Percentiles rank a stretch among this genome's conserved stretches.
phyloP scores from a whole-genome alignment of 2,329 filamentous ascomycete genomes.

The Neonectria neomacrospora region DNA sequence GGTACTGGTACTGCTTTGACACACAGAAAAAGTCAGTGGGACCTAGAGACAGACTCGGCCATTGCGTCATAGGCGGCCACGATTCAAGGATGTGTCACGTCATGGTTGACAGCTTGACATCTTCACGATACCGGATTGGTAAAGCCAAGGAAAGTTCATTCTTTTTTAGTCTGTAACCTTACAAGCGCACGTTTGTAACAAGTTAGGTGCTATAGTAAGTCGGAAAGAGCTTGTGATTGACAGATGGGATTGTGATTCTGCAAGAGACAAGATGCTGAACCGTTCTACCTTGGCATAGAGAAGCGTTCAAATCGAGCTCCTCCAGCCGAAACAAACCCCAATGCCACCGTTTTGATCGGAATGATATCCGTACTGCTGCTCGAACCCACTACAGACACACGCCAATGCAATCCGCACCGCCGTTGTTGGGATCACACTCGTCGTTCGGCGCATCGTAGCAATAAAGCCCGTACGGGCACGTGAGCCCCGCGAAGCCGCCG shows the following conservation, averaged over 20 bases:
- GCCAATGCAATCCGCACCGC: constrained; percentile 47
- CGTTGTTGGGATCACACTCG: constrained; percentile 42
- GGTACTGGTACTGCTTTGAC: background rate
- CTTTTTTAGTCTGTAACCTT: background rate
- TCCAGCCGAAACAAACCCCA: background rate
- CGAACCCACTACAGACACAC: constrained; percentile 43
- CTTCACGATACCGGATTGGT: background rate
- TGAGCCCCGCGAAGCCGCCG: constrained; percentile 40
- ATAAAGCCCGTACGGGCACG: constrained; percentile 43
- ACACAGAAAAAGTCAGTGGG: background rate
- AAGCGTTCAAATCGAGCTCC: background rate
- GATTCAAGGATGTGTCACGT: background rate
- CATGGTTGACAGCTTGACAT: background rate
- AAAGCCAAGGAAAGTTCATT: background rate
- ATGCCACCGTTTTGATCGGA: background rate
- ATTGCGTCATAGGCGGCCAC: background rate
- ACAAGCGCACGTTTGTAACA: background rate
- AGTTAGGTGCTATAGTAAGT: background rate
- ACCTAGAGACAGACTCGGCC: too few relatives aligned
- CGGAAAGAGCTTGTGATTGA: background rate
- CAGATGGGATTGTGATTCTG: background rate
- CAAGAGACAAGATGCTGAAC: background rate
- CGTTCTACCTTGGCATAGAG: background rate
- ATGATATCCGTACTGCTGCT: background rate
- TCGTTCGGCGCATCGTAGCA: constrained; percentile 48